Conservation (phyloP, 2,329 filamentous ascomycete genomes). For the Clonostachys byssicola region DNA sequence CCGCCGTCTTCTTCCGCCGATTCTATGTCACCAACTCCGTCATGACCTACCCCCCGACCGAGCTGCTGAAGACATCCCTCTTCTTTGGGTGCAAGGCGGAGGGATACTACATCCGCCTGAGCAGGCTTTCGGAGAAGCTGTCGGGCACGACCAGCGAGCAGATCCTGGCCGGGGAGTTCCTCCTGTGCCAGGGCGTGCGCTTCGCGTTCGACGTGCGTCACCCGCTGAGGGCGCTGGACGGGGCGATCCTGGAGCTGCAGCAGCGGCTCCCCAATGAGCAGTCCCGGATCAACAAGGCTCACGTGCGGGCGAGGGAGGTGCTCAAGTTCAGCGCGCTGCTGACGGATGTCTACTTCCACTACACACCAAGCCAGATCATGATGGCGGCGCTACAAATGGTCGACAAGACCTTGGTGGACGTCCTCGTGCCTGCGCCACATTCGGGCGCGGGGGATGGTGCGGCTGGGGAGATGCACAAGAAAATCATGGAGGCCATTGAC, state of each 20-base stretch:
- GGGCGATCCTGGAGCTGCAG: slow-evolving; percentile 77
- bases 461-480: slow-evolving; percentile 28
- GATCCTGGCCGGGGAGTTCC: slow-evolving; percentile 86
- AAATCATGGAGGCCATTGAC: slow-evolving; percentile 43
- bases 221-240: slow-evolving; percentile 83
- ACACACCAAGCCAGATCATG: slow-evolving; percentile 91
- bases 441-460: slow-evolving; percentile 14
- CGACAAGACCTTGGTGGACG: slow-evolving; percentile 59
- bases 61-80: slow-evolving; percentile 83
- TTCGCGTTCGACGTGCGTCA: slow-evolving; percentile 94
- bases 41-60: slow-evolving; percentile 92
- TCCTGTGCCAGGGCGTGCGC: slow-evolving; percentile 85
- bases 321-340: slow-evolving; percentile 78
- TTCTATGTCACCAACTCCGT: slow-evolving; percentile 95
- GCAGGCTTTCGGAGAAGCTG: slow-evolving; percentile 65
- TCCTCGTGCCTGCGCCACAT: slow-evolving; percentile 35
- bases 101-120: slow-evolving; percentile 66
- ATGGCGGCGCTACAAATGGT: slow-evolving; percentile 74
- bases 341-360: slow-evolving; percentile 96
- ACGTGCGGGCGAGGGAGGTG: slow-evolving; percentile 67
- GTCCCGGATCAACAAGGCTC: slow-evolving; percentile 53
- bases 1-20: slow-evolving; percentile 83
- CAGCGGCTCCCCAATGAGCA: slow-evolving; percentile 60
- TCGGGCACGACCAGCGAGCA: slow-evolving; percentile 71
- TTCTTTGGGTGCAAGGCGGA: slow-evolving; percentile 95